phyloP scores from a whole-genome alignment of 1,284 basidiomycete genomes.

The Heterobasidion irregulare region DNA sequence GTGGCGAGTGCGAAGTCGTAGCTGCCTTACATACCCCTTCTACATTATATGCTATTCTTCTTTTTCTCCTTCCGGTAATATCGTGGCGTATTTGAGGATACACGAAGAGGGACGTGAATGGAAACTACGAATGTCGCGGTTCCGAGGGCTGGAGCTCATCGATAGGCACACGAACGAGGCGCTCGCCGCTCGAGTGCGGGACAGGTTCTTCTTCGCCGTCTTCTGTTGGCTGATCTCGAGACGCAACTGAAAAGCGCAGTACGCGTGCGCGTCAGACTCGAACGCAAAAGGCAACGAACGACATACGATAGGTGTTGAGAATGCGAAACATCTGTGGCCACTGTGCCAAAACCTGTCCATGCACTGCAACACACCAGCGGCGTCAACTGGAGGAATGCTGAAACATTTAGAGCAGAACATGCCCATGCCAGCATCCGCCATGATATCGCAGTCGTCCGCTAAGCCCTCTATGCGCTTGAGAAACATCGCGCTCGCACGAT shows the following conservation, averaged over 20 bases:
- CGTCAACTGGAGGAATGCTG: constrained; percentile 1
- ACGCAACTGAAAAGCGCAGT: constrained; percentile 28
- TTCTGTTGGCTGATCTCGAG: constrained; percentile 23
- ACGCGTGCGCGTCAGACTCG: constrained; percentile 3
- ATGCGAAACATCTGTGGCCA: constrained; percentile 80
- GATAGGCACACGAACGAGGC: constrained; percentile 56
- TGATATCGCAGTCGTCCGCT: constrained; percentile 62
- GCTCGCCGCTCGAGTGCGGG: constrained; percentile 20
- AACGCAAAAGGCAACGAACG: not conserved
- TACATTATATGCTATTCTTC: not conserved
- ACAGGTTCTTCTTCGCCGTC: constrained; percentile 17
- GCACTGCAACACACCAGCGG: constrained; percentile 31
- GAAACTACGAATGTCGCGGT: too few relatives aligned
- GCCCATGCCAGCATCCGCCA: constrained; percentile 71
- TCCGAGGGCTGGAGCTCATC: constrained; percentile 37
- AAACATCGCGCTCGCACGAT: constrained; percentile 53
- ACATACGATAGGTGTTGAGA: constrained; percentile 55
- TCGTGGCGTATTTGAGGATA: not conserved
- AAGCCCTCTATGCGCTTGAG: constrained; percentile 59
- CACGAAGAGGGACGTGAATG: not conserved
- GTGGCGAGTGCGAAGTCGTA: constrained; percentile 12
- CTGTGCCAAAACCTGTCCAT: constrained; percentile 68
- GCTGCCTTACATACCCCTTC: not conserved
- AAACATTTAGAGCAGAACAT: constrained; percentile 6
- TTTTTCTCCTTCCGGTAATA: not conserved